Conservation (phyloP, 2,329 filamentous ascomycete genomes). For the Zalaria obscura region DNA sequence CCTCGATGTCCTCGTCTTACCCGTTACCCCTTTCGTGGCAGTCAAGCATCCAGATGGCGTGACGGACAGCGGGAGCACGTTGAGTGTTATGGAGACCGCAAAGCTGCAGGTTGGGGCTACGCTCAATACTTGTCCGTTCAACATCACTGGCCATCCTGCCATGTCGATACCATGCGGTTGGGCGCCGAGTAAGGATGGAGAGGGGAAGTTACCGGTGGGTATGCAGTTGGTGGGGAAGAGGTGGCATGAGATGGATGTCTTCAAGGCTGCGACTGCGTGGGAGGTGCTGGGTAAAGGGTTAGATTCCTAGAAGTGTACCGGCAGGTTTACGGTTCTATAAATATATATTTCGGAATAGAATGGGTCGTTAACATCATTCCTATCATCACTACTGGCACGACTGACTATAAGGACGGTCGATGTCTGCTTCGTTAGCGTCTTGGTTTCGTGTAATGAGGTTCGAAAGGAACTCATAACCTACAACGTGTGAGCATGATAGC, state of each 20-base stretch:
- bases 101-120: constrained; percentile 25
- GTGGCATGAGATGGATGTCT: constrained; percentile 19
- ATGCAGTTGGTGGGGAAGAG: constrained; percentile 23
- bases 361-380: too few species aligned
- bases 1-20: constrained; percentile 36
- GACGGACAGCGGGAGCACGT: constrained; percentile 6
- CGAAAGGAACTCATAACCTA: too few species aligned
- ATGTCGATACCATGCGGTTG: constrained; percentile 31
- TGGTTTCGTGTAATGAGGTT: too few species aligned
- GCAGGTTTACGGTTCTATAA: too few species aligned
- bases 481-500: too few species aligned
- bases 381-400: too few species aligned
- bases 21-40: constrained; percentile 31
- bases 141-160: constrained; percentile 36
- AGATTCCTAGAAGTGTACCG: background rate
- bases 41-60: constrained; percentile 22
- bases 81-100: constrained; percentile 20
- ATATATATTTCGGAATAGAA: too few species aligned
- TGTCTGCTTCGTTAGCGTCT: too few species aligned
- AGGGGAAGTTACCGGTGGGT: constrained; percentile 18
- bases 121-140: constrained; percentile 32
- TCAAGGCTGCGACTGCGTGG: constrained; percentile 21
- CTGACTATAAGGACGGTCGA: too few species aligned
- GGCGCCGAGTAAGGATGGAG: constrained; percentile 11
- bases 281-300: constrained; percentile 15